These are phyloP conservation scores for Wickerhamiella brachini DNA, from an alignment of 805 yeast species.

Conservation along the genomic window DNA sequence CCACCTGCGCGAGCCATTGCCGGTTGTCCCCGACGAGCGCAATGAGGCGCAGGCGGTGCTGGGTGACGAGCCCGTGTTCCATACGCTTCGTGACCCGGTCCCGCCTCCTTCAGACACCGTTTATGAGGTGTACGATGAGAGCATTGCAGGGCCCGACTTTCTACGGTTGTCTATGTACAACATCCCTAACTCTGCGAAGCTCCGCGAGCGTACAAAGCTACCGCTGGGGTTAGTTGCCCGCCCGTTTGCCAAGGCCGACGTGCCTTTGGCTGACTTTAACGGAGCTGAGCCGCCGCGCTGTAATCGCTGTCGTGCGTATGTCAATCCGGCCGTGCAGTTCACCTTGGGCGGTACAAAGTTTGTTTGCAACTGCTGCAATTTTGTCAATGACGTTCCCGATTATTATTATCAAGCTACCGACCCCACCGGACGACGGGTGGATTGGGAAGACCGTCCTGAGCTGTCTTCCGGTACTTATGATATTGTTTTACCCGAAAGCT, in stretches of 20 bases:
- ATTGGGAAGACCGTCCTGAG: slow-evolving; percentile 56
- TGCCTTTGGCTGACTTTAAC: slow-evolving; percentile 64
- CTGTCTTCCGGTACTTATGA: slow-evolving; percentile 76
- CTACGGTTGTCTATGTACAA: slow-evolving; percentile 69
- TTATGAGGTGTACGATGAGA: slow-evolving; percentile 63
- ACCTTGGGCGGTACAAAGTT: slow-evolving; percentile 45
- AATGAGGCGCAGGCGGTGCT: slow-evolving; percentile 13
- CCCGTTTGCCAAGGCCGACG: slow-evolving; percentile 67
- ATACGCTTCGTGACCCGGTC: slow-evolving; percentile 59
- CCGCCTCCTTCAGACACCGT: slow-evolving; percentile 78
- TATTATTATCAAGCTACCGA: slow-evolving; percentile 57
- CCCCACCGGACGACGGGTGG: slow-evolving; percentile 46
- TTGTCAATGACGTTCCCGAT: slow-evolving; percentile 51
- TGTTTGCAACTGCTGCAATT: slow-evolving; percentile 78
- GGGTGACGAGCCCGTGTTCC: slow-evolving; percentile 34
- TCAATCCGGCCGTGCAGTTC: slow-evolving; percentile 71
- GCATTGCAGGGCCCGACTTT: slow-evolving; percentile 68
- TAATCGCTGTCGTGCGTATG: slow-evolving; percentile 77
- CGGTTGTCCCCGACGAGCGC: slow-evolving; percentile 18
- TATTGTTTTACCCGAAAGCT: slow-evolving; percentile 59
- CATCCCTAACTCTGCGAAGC: slow-evolving; percentile 59
- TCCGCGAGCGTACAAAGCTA: slow-evolving; percentile 54
- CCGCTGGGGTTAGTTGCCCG: slow-evolving; percentile 73
- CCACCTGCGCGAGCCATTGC: slow-evolving; percentile 12
- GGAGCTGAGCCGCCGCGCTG: slow-evolving; percentile 58